Conservation (phyloP, 2,329 filamentous ascomycete species). For the Diplodia seriata region DNA sequence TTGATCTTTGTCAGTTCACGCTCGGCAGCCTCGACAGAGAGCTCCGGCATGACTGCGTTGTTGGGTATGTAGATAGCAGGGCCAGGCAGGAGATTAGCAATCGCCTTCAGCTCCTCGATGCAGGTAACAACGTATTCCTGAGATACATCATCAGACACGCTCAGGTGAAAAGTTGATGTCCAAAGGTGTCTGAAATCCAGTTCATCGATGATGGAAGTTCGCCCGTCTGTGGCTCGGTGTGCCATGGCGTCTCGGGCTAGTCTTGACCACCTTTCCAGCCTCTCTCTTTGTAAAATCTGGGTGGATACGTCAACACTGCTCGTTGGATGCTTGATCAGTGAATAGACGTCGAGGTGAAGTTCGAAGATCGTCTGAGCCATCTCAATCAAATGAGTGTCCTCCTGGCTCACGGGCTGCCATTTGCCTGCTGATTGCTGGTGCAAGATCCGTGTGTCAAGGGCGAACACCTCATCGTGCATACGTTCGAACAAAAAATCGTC, state of each 20-base stretch:
- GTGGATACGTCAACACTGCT: constrained; percentile 62
- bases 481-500: constrained; percentile 61
- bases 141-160: constrained; percentile 60
- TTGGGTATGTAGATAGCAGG: constrained; percentile 72
- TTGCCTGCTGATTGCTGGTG: constrained; percentile 35
- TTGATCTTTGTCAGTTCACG: constrained; percentile 90
- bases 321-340: constrained; percentile 66
- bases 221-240: constrained; percentile 40
- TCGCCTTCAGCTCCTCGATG: constrained; percentile 66
- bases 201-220: constrained; percentile 44
- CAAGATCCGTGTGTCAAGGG: constrained; percentile 43
- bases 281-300: constrained; percentile 63
- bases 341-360: constrained; percentile 70
- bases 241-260: constrained; percentile 63
- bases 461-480: constrained; percentile 46
- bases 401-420: constrained; percentile 38
- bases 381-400: constrained; percentile 54
- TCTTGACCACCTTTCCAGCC: constrained; percentile 66
- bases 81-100: constrained; percentile 58
- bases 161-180: constrained; percentile 69
- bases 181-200: constrained; percentile 69
- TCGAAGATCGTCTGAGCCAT: constrained; percentile 69
- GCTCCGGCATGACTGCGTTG: constrained; percentile 85
- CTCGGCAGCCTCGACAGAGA: constrained; percentile 83
- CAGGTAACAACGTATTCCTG: constrained; percentile 68